Conservation (phyloP, 306 rosid species). For the Begonia peltatifolia region DNA sequence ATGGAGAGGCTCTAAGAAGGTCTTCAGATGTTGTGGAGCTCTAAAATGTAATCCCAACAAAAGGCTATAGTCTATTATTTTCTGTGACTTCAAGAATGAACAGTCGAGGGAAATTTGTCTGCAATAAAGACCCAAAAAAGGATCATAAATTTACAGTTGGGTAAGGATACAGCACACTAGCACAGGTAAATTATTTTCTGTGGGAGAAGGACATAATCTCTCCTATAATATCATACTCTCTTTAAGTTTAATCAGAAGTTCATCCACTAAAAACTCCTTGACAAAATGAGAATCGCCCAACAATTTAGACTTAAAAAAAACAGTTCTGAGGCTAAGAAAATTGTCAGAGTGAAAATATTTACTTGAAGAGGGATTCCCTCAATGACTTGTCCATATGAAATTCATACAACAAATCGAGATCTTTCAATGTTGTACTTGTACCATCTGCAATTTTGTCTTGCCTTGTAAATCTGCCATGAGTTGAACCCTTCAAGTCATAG, state of each 20-base stretch:
- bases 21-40: conserved; percentile 80
- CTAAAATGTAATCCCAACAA: conserved; percentile 87
- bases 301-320: too few relatives aligned
- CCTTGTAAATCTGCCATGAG: conserved; percentile 62
- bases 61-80: conserved; percentile 86
- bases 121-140: conserved; percentile 22
- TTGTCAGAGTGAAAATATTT: conserved; percentile 23
- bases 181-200: too few relatives aligned
- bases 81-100: conserved; percentile 75
- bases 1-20: conserved; percentile 36
- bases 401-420: conserved; percentile 66
- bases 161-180: background rate
- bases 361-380: conserved; percentile 69
- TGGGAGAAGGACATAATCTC: too few relatives aligned
- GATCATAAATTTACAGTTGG: background rate
- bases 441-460: conserved; percentile 38
- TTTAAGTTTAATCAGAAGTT: too few relatives aligned
- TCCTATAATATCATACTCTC: too few relatives aligned
- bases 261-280: too few relatives aligned
- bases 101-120: conserved; percentile 82
- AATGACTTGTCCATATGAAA: conserved; percentile 87
- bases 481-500: conserved; percentile 88
- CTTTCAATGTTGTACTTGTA: conserved; percentile 81
- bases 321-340: too few relatives aligned
- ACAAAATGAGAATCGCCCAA: too few relatives aligned